Conservation (phyloP, 2,329 filamentous ascomycete genomes). For the Ophiocordyceps australis region DNA sequence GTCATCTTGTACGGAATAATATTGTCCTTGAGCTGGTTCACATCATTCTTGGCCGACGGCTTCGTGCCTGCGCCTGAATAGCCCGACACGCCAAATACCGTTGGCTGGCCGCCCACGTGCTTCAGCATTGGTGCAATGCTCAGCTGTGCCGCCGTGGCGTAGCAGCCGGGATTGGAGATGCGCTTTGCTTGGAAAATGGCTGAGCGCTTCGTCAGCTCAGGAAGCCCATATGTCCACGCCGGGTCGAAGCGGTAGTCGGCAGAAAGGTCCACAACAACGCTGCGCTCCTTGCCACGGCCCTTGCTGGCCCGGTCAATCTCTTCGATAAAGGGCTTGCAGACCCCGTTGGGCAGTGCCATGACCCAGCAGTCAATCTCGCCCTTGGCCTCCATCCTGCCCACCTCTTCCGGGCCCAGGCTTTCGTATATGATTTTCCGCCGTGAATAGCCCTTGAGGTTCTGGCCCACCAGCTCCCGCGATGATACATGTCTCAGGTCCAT, state of each 20-base stretch:
- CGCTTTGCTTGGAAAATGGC: conserved; percentile 62
- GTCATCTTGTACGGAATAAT: conserved; percentile 65
- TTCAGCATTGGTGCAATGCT: conserved; percentile 70
- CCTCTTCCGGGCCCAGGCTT: conserved; percentile 73
- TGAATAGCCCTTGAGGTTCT: conserved; percentile 74
- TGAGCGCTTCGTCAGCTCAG: conserved; percentile 63
- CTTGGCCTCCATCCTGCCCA: conserved; percentile 65
- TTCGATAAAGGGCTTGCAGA: conserved; percentile 86
- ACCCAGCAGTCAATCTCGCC: conserved; percentile 91
- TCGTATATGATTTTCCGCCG: conserved; percentile 90
- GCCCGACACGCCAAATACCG: conserved; percentile 78
- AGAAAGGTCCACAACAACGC: conserved; percentile 83
- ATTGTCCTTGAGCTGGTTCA: conserved; percentile 67
- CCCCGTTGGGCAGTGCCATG: conserved; percentile 89
- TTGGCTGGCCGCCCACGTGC: conserved; percentile 59
- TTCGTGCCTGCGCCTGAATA: conserved; percentile 94
- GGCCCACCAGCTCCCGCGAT: conserved; percentile 76
- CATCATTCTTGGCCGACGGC: conserved; percentile 84
- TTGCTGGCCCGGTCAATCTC: conserved; percentile 58
- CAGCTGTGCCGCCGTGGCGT: conserved; percentile 82
- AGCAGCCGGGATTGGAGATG: conserved; percentile 89
- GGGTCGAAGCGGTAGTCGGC: conserved; percentile 87
- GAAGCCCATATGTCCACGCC: conserved; percentile 71
- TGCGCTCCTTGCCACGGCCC: conserved; percentile 31
- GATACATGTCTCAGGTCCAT: conserved; percentile 86